Percentiles rank a stretch among this genome's conserved stretches.
Evolutionary conservation across 164 flowering plant genomes (phyloP).

Genomic region (Stephania japonica): DNA sequence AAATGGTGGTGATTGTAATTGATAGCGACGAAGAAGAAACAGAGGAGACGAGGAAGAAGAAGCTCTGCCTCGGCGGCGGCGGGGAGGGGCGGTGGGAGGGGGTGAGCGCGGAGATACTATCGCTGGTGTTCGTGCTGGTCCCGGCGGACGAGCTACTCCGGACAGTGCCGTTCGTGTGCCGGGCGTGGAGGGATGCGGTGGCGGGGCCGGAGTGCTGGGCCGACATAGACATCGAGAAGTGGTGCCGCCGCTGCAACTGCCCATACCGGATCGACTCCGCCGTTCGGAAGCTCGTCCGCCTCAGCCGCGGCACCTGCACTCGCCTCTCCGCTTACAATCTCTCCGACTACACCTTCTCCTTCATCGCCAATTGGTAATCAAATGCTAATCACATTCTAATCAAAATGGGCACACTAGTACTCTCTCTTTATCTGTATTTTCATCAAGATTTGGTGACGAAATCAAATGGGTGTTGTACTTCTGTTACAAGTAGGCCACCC

Average conservation of each 20-base stretch:
- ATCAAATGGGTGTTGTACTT: too few species aligned
- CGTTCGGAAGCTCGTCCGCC: conserved; percentile 23
- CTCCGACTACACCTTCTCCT: conserved; percentile 17
- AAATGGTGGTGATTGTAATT: too few species aligned
- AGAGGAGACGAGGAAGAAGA: background rate
- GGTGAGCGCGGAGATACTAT: conserved; percentile 24
- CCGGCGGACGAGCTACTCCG: conserved; percentile 18
- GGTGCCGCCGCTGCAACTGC: conserved; percentile 23
- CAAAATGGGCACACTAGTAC: too few species aligned
- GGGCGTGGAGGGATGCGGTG: conserved; percentile 22
- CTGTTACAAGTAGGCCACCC: too few species aligned
- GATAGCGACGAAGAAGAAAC: background rate
- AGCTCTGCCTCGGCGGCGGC: background rate
- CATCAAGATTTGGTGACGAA: too few species aligned
- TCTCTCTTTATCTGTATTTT: too few species aligned
- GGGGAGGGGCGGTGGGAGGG: conserved; percentile 18
- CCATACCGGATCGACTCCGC: conserved; percentile 6
- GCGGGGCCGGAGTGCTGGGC: conserved; percentile 32
- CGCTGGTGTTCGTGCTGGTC: conserved; percentile 15
- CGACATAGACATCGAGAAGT: conserved; percentile 22
- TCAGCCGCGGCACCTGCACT: conserved; percentile 16
- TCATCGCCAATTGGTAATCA: conserved; percentile 24
- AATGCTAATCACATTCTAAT: too few species aligned
- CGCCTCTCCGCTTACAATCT: conserved; percentile 21
- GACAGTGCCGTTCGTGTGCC: conserved; percentile 22